Evolutionary conservation across 2,329 filamentous ascomycete genomes (phyloP).

Genomic region (Daldinia sp.): DNA sequence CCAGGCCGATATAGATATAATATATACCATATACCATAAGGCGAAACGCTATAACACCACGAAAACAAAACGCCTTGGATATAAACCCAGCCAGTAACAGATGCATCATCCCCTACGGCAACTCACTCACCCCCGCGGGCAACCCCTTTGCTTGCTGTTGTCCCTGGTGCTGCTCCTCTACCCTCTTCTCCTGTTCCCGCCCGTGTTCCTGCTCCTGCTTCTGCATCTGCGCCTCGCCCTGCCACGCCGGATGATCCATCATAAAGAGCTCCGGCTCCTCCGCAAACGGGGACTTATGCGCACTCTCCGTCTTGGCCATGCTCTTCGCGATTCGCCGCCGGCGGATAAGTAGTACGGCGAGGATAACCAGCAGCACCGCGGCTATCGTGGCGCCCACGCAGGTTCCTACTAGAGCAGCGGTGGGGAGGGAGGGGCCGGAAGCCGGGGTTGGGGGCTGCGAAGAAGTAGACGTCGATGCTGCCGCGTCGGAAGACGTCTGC

Average conservation of each 20-base stretch:
- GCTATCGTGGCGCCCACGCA: slow-evolving; percentile 32
- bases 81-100: neutral
- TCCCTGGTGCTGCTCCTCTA: too few species aligned
- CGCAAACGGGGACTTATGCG: neutral
- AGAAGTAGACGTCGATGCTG: too few species aligned
- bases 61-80: neutral
- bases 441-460: too few species aligned
- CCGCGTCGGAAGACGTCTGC: neutral
- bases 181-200: too few species aligned
- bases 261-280: slow-evolving; percentile 3
- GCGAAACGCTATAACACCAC: neutral
- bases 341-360: slow-evolving; percentile 38
- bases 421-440: slow-evolving; percentile 6
- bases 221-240: neutral
- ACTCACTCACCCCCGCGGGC: neutral
- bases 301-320: neutral
- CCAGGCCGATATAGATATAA: neutral
- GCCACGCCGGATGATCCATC: slow-evolving; percentile 12
- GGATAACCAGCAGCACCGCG: slow-evolving; percentile 27
- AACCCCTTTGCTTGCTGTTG: too few species aligned
- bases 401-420: slow-evolving; percentile 33
- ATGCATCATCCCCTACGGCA: neutral
- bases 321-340: slow-evolving; percentile 37
- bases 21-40: neutral
- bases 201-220: too few species aligned